Evolutionary conservation across 2,329 filamentous ascomycete species (phyloP), one percentile per base, ranked within the genome.

Genomic region (Alternaria sp.): DNA sequence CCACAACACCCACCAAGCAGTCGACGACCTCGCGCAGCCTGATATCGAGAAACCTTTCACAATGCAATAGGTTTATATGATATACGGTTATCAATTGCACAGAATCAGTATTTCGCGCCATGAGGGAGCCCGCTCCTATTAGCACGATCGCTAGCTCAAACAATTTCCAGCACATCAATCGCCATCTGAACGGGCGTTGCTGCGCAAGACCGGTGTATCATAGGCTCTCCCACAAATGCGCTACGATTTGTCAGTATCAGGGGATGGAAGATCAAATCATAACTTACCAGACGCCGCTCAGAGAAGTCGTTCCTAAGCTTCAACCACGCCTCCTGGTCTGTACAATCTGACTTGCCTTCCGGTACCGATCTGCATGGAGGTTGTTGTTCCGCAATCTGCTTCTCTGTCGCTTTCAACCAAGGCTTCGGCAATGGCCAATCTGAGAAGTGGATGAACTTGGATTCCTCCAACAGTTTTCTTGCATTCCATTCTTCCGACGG

Each of bases 381-480:
- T 13, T 30, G 47, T 13, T 50, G 47, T 13, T 6, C 1, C 1
- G 4, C 17, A 1, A 30, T 0, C 10, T 30, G 47, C 1, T 51
- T 2, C 10, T 32, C 47, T 21, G 47, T 32, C n/a, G 47, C 47
- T 0, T 32, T 32, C 6, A 55, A 12, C 40, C 52, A 55, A 0
- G 52, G 36, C 1, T 55, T 55, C 3, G 40, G 52, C 21, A 55
- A 3, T 3, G 52, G 52, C 52, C 54, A 57, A 15, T 57, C 54
- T 9, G 87, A 89, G 71, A 91, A 91, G 74, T 91, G 89, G 2
- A 91, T 79, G 8, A 88, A 83, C 63, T 89, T 90, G 7, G 87
- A 85, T 68, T 90, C 87, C 4, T 82, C 81, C 44, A 87, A 79
- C 0, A 82, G 81, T n/a, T 68, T 70, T 25, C 85, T 77, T 0